A percentile compares a stretch with the other conserved stretches of the same genome.
Evolutionary conservation across 371 early-diverging fungal genomes (phyloP).

Genomic region (Mucor lusitanicus): DNA sequence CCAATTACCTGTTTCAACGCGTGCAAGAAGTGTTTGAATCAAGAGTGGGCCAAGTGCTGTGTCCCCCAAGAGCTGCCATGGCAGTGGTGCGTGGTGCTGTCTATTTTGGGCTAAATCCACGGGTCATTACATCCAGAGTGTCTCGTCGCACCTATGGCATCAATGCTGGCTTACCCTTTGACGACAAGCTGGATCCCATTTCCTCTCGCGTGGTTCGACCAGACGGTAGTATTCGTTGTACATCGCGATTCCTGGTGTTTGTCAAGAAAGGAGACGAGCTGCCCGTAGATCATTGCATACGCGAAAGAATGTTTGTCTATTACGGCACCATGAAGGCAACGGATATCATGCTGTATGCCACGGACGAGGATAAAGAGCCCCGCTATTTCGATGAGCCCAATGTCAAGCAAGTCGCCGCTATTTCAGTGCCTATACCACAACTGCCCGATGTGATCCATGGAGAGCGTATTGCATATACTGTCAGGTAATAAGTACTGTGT

Average conservation of each 20-base stretch:
- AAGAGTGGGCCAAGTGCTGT: constrained; percentile 35
- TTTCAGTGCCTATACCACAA: constrained; percentile 46
- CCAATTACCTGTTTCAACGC: constrained; percentile 44
- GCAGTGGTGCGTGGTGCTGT: constrained; percentile 58
- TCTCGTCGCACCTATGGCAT: constrained; percentile 64
- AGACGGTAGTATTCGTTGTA: constrained; percentile 49
- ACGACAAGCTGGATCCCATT: constrained; percentile 31
- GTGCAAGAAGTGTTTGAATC: constrained; percentile 32
- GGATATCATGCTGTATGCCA: constrained; percentile 49
- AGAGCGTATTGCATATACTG: constrained; percentile 40
- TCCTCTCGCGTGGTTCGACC: constrained; percentile 39
- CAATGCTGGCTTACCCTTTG: constrained; percentile 61
- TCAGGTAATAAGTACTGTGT: too few relatives aligned
- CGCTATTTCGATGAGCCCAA: constrained; percentile 40
- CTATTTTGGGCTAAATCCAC: constrained; percentile 54
- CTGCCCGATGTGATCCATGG: constrained; percentile 34
- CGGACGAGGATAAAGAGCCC: constrained; percentile 39
- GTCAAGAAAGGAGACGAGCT: constrained; percentile 42
- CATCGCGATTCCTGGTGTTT: constrained; percentile 46
- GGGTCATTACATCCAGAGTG: constrained; percentile 53
- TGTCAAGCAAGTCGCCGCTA: constrained; percentile 44
- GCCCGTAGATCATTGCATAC: constrained; percentile 47
- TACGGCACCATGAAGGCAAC: constrained; percentile 46
- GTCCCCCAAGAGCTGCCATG: constrained; percentile 45
- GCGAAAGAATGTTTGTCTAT: constrained; percentile 52